Base-by-base conservation (phyloP, 441 rosid genomes). In the Pelargonium cotyledonis region DNA sequence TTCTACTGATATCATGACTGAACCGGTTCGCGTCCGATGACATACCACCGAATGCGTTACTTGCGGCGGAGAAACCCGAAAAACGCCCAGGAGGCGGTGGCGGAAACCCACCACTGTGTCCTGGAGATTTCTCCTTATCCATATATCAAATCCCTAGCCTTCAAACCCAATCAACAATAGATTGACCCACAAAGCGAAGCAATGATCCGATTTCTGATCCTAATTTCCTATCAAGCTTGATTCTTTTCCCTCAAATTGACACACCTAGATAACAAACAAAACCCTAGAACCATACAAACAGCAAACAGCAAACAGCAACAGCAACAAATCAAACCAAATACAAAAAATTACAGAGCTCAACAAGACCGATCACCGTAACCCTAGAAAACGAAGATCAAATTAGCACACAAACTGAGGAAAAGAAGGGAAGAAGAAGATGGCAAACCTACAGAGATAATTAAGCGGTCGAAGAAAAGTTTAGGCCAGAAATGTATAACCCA, bases 1-100 rank as follows among this genome's bases (percentile, higher is more conserved):
- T 94, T 74, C 83, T 83, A 78, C 96, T 91, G 18, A 94, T 81
- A 72, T 94, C 97, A 70, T 91, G 91, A 75, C 95, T 91, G 74
- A 86, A 85, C 1, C 82, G 76, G 58, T 79, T 80, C 31, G 90
- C 69, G 61, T 91, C 92, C 0, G 58, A 51, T 15, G 88, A 72
- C 41, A 79, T 84, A 68, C 76, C 84, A 72, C 79, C 84, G 12
- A 78, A 75, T 29, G 75, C 68, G 18, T 73, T 78, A 31, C 82
- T 83, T 4, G 77, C 12, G 0, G 83, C 77, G 0, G 89, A 77
- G 81, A 83, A 88, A 15, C 85, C 76, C 2, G 89, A 74, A 80
- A 76, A 86, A 14, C 97, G 83, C 57, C 92, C 88, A 0, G 95
- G 80, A 0, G 88, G 92, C 8, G 88, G 92, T 6, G 85, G 88